Percentiles rank a stretch among this genome's conserved stretches.
phyloP scores from a whole-genome alignment of 495 filamentous ascomycete species.

The Tuber microsphaerosporum region DNA sequence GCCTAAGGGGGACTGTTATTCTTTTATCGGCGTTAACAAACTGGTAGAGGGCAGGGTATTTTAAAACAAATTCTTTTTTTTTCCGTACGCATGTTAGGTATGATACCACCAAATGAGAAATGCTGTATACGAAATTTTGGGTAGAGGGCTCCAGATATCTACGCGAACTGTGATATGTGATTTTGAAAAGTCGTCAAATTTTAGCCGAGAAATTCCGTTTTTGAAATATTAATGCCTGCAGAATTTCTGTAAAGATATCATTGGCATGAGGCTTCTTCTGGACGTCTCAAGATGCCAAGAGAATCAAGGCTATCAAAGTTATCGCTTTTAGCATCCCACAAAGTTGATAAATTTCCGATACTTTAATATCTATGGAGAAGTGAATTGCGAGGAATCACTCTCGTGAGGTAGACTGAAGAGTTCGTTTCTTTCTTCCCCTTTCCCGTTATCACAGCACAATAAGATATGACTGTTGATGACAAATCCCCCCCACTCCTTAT shows the following conservation, averaged over 20 bases:
- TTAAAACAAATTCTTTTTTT: neutral
- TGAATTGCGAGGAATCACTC: neutral
- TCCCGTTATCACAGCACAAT: neutral
- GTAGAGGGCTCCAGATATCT: neutral
- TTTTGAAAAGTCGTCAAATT: neutral
- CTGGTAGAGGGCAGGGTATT: neutral
- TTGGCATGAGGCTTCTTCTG: neutral
- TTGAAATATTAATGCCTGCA: neutral
- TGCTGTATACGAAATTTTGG: neutral
- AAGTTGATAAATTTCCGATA: neutral
- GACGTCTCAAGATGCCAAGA: neutral
- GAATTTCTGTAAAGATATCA: slow-evolving; percentile 1
- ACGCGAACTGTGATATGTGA: neutral
- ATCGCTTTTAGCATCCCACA: neutral
- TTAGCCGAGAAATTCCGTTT: neutral
- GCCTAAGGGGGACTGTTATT: neutral
- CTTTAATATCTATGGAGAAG: neutral
- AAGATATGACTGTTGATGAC: neutral
- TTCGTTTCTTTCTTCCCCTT: neutral
- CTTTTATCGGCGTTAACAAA: neutral
- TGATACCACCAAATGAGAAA: neutral
- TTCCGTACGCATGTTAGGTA: neutral
- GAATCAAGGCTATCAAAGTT: neutral
- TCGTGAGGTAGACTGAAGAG: neutral
- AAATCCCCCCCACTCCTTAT: neutral